phyloP scores from a whole-genome alignment of 164 flowering plant genomes.

The Brasenia schreberi region DNA sequence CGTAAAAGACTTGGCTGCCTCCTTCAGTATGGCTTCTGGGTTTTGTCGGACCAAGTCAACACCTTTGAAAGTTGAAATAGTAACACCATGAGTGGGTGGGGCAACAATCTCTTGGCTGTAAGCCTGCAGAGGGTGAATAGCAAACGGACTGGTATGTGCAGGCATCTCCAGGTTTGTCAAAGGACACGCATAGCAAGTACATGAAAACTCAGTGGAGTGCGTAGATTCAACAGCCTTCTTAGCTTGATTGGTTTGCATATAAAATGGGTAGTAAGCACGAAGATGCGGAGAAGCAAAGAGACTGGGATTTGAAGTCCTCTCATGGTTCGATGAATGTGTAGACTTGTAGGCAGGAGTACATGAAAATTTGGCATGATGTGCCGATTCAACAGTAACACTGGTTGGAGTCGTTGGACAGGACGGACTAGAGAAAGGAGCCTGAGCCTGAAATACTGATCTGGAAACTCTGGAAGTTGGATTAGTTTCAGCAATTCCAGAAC shows the following conservation, averaged over 20 bases:
- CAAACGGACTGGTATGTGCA: constrained; percentile 17
- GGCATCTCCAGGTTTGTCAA: constrained; percentile 16
- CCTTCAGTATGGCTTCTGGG: constrained; percentile 33
- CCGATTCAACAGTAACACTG: background rate
- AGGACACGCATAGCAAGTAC: constrained; percentile 41
- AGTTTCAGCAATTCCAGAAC: background rate
- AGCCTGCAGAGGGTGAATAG: background rate
- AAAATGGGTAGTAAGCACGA: too few relatives aligned
- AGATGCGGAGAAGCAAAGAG: background rate
- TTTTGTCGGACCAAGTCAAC: constrained; percentile 16
- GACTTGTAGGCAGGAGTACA: background rate
- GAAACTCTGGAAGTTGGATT: constrained; percentile 2
- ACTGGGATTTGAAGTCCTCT: background rate
- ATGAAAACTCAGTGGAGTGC: constrained; percentile 10
- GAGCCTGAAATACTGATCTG: constrained; percentile 19
- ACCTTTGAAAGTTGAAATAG: constrained; percentile 11
- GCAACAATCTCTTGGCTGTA: constrained; percentile 11
- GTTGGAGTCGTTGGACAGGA: background rate
- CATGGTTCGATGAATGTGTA: background rate
- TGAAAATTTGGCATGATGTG: background rate
- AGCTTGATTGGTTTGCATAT: too few relatives aligned
- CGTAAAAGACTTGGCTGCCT: constrained; percentile 25
- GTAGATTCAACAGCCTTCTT: too few relatives aligned
- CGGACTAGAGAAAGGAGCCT: constrained; percentile 14
- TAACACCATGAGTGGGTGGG: constrained; percentile 52